phyloP scores from a whole-genome alignment of 495 filamentous ascomycete genomes.

The Pseudomonodictys pantanalensis region DNA sequence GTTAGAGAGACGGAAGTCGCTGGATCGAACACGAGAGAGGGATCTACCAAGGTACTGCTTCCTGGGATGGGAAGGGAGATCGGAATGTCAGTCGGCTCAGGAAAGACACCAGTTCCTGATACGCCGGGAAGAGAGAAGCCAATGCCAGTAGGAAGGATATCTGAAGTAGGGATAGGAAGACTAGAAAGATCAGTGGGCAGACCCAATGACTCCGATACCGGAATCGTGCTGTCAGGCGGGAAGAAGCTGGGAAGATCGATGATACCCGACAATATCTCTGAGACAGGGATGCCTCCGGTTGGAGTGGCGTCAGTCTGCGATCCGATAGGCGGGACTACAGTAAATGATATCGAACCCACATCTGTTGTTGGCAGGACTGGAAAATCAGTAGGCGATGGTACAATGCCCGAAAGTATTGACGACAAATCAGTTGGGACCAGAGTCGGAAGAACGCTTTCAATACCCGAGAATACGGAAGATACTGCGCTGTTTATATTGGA shows the following conservation, averaged over 20 bases:
- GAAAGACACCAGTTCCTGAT: neutral
- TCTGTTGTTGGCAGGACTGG: conserved; percentile 5
- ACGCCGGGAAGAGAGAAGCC: neutral
- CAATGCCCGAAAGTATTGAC: neutral
- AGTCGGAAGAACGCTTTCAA: no score
- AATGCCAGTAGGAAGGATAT: neutral
- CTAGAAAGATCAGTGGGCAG: neutral
- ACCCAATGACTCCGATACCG: no score
- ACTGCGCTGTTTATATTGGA: no score
- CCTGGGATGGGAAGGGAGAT: neutral
- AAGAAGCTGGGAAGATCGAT: no score
- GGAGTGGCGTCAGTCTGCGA: neutral
- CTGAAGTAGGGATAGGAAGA: neutral
- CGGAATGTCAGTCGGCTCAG: neutral
- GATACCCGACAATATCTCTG: neutral
- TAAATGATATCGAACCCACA: neutral
- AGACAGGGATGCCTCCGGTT: neutral
- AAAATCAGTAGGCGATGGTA: neutral
- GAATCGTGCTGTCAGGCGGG: no score
- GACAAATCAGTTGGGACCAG: no score
- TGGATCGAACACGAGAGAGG: neutral
- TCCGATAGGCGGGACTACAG: neutral
- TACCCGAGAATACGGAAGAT: no score
- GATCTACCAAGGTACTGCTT: neutral
- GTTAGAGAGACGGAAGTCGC: no score